Evolutionary conservation across 305 asterid genomes (phyloP).

Genomic region (Fraxinus greggii): DNA sequence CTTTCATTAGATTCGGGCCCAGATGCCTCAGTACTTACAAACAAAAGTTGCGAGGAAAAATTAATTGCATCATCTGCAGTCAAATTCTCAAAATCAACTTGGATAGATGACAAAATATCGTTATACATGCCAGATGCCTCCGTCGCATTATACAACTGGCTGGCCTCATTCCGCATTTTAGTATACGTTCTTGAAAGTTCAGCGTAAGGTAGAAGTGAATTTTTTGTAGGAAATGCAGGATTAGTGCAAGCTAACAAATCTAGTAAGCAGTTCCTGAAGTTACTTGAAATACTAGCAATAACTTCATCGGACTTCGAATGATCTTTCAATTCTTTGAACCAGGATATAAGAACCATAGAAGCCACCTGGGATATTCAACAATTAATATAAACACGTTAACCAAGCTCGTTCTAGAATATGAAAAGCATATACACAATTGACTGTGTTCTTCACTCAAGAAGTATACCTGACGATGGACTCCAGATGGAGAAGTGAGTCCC

Average conservation of each 20-base stretch:
- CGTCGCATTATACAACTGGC: constrained; percentile 61
- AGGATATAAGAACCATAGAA: constrained; percentile 80
- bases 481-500: constrained; percentile 76
- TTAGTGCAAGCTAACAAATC: constrained; percentile 83
- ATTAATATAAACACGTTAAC: constrained; percentile 12
- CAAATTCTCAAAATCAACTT: constrained; percentile 60
- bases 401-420: constrained; percentile 4
- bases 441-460: constrained; percentile 20
- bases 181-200: constrained; percentile 89
- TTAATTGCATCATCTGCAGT: constrained; percentile 79
- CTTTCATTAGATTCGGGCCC: constrained; percentile 58
- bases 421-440: constrained; percentile 12
- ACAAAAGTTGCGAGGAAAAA: constrained; percentile 72
- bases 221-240: constrained; percentile 92
- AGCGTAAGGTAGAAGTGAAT: constrained; percentile 74
- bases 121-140: constrained; percentile 67
- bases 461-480: constrained; percentile 95
- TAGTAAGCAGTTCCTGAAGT: constrained; percentile 64
- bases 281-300: constrained; percentile 49
- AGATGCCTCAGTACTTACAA: constrained; percentile 37
- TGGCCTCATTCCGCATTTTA: constrained; percentile 92
- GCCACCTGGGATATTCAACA: constrained; percentile 65
- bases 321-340: constrained; percentile 81
- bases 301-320: constrained; percentile 46
- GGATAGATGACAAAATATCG: constrained; percentile 48